Evolutionary conservation across 1,284 basidiomycete species (phyloP), one percentile per base, ranked within the genome.

Genomic region (Pseudozyma hubeiensis): DNA sequence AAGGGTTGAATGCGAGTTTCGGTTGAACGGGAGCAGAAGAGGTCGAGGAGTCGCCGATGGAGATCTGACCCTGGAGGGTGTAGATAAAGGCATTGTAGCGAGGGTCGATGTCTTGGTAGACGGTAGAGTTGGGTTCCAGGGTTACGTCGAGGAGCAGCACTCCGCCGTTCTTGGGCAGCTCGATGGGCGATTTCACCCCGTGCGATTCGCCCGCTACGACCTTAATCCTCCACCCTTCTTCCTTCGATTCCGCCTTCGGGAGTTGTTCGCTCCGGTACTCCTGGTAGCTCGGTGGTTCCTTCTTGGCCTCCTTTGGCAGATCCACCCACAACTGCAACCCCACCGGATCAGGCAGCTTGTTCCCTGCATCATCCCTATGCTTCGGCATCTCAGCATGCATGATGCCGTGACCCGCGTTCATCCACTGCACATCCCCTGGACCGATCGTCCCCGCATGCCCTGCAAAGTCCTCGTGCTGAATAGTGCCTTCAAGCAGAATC

Each of bases 271-370:
- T 84, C 29, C 83, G 82, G 59, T 85, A 85, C 77, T 88, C 88
- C 71, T 88, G 87, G 81, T 88, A 88, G 13, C 78, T 80, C 5
- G 88, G 86, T 24, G 86, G 85, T 60, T 90, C 89, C 89, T 94
- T 92, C 86, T 97, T 98, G 85, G 89, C 89, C 86, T 91, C 83
- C 77, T 91, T 91, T 0, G 95, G 96, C 16, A 98, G 87, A 85
- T 97, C 95, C 47, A 97, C 87, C 96, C 95, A 97, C 30, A 98
- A 89, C 81, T 98, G 95, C 41, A 98, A 87, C 7, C 93, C 95
- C 33, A 81, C 88, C 81, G 79, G 94, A 88, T 83, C 92, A 86
- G 91, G 90, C 5, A 81, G 49, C 40, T 72, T 71, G 41, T 75
- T 72, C 7, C 79, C 78, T 2, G 86, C 70, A n/a, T 89, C 90